phyloP scores from a whole-genome alignment of 1,284 basidiomycete genomes.

The Athelia psychrophila region DNA sequence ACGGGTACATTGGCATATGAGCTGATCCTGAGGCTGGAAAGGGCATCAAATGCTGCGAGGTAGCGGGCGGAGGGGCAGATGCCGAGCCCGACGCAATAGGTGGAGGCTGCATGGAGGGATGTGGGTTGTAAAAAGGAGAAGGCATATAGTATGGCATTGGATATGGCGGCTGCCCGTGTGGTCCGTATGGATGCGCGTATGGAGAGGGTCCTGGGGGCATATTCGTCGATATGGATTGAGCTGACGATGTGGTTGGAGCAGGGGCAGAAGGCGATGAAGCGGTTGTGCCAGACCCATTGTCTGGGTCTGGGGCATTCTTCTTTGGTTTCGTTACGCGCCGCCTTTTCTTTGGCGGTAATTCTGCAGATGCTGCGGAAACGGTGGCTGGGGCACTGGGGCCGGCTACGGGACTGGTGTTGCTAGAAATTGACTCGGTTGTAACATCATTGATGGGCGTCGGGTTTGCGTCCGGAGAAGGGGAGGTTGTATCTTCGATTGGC shows the following conservation, averaged over 20 bases:
- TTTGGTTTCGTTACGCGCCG: neutral
- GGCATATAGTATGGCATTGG: conserved; percentile 32
- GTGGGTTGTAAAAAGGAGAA: conserved; percentile 22
- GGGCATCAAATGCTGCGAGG: neutral
- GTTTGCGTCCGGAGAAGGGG: neutral
- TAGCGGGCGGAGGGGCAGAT: conserved; percentile 7
- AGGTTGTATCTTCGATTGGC: neutral
- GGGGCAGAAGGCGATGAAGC: neutral
- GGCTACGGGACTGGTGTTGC: neutral
- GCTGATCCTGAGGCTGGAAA: conserved; percentile 7
- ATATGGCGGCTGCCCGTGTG: conserved; percentile 17
- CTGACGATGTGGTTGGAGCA: neutral
- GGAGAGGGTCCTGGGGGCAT: conserved; percentile 10
- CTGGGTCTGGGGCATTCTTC: neutral
- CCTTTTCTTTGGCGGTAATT: neutral
- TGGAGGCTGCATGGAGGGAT: conserved; percentile 14
- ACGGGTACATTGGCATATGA: conserved; percentile 3
- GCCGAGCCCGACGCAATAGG: conserved; percentile 19
- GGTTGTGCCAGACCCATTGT: neutral
- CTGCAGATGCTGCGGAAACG: neutral
- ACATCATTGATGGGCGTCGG: neutral
- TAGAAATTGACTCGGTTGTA: neutral
- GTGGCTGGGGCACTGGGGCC: neutral
- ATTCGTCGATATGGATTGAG: conserved; percentile 13
- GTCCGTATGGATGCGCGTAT: conserved; percentile 1